These are phyloP conservation scores for Pseudogymnoascus pannorum DNA, from an alignment of 2,329 filamentous ascomycete genomes.

Conservation along the genomic window DNA sequence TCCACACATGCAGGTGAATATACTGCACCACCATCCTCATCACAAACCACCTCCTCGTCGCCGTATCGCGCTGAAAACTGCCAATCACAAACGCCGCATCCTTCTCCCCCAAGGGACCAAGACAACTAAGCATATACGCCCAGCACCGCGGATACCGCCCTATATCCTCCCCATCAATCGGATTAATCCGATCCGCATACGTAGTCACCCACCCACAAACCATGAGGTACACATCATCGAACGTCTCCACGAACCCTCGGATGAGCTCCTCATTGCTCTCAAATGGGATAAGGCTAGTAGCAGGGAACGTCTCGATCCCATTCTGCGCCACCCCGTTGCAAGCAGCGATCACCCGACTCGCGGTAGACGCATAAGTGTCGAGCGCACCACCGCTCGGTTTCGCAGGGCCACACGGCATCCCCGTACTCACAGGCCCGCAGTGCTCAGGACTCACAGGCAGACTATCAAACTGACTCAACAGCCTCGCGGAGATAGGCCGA, in stretches of 20 bases:
- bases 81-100: not conserved
- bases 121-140: constrained; percentile 30
- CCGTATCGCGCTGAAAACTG: constrained; percentile 27
- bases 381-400: not conserved
- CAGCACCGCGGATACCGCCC: constrained; percentile 21
- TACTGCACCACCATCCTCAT: constrained; percentile 34
- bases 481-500: not conserved
- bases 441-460: not conserved
- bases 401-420: not conserved
- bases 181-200: constrained; percentile 20
- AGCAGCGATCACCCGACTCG: not conserved
- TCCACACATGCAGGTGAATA: constrained; percentile 31
- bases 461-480: not conserved
- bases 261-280: not conserved
- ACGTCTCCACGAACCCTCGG: constrained; percentile 12
- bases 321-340: not conserved
- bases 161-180: constrained; percentile 18
- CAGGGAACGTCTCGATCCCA: not conserved
- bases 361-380: not conserved
- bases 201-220: constrained; percentile 26
- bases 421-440: not conserved
- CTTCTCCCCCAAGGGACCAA: not conserved
- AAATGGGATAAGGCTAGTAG: not conserved
- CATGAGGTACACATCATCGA: constrained; percentile 18
- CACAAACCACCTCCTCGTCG: constrained; percentile 31